Evolutionary conservation across 306 rosid genomes (phyloP).

Genomic region (Inga laurina): DNA sequence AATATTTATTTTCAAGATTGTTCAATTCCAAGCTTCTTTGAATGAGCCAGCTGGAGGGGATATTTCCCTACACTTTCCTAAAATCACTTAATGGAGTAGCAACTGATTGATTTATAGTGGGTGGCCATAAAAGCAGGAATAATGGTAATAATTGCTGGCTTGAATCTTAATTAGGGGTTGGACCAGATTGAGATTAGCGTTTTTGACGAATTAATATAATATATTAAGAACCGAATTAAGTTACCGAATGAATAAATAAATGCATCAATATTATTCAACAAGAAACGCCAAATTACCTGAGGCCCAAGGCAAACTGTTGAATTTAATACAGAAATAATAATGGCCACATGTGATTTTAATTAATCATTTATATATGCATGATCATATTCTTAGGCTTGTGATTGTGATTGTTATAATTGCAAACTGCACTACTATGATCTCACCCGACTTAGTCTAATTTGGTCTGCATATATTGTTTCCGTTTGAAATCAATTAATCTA

Average conservation of each 20-base stretch:
- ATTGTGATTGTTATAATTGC: neutral
- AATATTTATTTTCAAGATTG: neutral
- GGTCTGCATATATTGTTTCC: neutral
- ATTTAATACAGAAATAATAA: neutral
- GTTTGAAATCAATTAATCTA: neutral
- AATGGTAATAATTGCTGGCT: neutral
- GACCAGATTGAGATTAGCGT: slow-evolving; percentile 37
- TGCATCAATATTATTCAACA: neutral
- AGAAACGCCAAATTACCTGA: slow-evolving; percentile 23
- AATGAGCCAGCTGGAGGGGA: slow-evolving; percentile 9
- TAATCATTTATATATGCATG: neutral
- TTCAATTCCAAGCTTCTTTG: slow-evolving; percentile 10
- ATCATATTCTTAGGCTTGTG: neutral
- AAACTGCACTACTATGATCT: neutral
- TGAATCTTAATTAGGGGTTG: slow-evolving; percentile 35
- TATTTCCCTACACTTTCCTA: slow-evolving; percentile 38
- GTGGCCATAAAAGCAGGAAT: slow-evolving; percentile 20
- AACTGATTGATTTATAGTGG: slow-evolving; percentile 28
- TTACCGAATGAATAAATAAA: neutral
- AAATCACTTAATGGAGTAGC: slow-evolving; percentile 13
- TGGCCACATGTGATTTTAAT: neutral
- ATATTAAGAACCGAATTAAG: neutral
- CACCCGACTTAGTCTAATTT: neutral
- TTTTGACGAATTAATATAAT: neutral
- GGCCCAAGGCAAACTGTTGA: neutral